Base-by-base conservation (phyloP, 108 stramenopile genomes). In the Stephanodiscus minutulus region DNA sequence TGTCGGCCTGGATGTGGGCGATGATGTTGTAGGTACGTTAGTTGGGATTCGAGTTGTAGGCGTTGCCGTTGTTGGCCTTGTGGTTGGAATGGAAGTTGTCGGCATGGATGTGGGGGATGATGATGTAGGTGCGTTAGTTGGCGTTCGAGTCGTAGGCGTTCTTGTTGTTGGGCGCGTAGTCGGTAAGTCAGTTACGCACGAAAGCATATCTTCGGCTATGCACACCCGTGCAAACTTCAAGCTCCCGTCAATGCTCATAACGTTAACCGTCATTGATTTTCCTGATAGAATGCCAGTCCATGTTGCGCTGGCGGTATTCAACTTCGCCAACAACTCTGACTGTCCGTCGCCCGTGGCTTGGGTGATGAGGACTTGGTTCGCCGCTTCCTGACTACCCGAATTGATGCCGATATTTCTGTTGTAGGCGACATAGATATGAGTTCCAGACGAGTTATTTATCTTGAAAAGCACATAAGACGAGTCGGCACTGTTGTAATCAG, bases 291-390 rank as follows among this genome's bases (percentile, higher is more conserved):
- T 9, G 15, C 25, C 52, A 9, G 1, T 53, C 52, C 22, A 53
- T 1, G 22, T 25, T 5, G 7, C 43, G 5, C 81, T 77, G 22
- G 62, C 49, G 22, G 62, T 43, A 11, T 12, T 41, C 7, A 85
- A 66, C 56, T 83, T 80, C 2, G 82, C 73, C 3, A 75, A 33
- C 27, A 76, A 53, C 3, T 52, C 37, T 3, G 85, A 88, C 11
- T 58, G 46, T 15, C 63, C 43, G 57, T 82, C 82, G 0, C 46
- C 44, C 1, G 63, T 61, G 22, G 73, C 22, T 52, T 36, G 35
- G n/a, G 35, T 61, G 12, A 75, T 44, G 18, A n/a, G 61, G 13
- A 87, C 44, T 6, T 27, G 62, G 35, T 63, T 47, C 5, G 2
- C 6, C 7, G 41, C 62, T 12, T 63, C 62, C 44, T 4, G 1